A percentile compares a stretch with the other conserved stretches of the same genome.
Conservation (phyloP, 805 yeast species). For the Kodamaea hsintzibuensis region DNA sequence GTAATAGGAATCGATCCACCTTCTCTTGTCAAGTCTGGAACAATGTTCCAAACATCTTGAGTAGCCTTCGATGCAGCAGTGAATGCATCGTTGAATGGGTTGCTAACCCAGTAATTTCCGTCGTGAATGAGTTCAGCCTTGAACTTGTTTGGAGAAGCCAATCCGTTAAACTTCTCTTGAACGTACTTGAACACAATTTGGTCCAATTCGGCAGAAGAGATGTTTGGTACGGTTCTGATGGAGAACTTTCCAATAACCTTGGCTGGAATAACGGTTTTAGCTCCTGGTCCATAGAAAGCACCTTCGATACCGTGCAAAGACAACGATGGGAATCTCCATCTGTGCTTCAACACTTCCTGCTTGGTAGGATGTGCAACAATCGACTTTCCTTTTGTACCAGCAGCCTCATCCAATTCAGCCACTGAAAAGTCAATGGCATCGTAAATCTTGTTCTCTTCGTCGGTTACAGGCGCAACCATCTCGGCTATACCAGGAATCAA, state of each 20-base stretch:
- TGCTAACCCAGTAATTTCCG: conserved; percentile 95
- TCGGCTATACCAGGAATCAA: conserved; percentile 85
- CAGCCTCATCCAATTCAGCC: conserved; percentile 81
- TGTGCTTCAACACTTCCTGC: conserved; percentile 88
- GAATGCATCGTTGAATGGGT: conserved; percentile 90
- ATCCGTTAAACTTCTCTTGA: conserved; percentile 59
- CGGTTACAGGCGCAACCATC: conserved; percentile 93
- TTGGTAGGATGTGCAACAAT: conserved; percentile 76
- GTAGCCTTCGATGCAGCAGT: conserved; percentile 95
- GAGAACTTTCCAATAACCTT: conserved; percentile 93
- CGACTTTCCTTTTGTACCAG: conserved; percentile 58
- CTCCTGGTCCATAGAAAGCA: conserved; percentile 92
- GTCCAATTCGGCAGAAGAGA: conserved; percentile 77
- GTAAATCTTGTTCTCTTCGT: conserved; percentile 73
- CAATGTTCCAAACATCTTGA: conserved; percentile 88
- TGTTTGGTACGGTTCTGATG: conserved; percentile 95
- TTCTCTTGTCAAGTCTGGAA: conserved; percentile 97
- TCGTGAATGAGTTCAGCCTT: conserved; percentile 82
- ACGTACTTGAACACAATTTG: conserved; percentile 73
- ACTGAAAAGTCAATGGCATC: conserved; percentile 84
- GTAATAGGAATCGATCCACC: conserved; percentile 99
- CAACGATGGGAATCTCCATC: conserved; percentile 98
- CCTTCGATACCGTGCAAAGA: conserved; percentile 98
- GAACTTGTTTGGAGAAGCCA: conserved; percentile 76
- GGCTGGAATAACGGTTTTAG: conserved; percentile 97